Evolutionary conservation across 305 asterid species (phyloP).

Genomic region (Solanum chacoense): DNA sequence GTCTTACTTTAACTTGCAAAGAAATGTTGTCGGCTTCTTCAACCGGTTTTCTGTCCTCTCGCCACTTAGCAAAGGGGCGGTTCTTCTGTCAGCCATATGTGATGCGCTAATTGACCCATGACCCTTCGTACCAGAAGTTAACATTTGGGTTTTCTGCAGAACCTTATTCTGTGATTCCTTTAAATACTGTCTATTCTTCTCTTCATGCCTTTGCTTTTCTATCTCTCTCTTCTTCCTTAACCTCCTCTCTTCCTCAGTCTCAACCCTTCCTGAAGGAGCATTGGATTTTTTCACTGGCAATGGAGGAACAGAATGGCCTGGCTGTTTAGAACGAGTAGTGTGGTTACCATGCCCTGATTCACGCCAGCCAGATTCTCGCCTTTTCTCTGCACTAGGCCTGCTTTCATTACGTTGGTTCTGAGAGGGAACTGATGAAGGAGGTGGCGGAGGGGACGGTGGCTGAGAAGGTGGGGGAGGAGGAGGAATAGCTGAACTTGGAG

Average conservation of each 20-base stretch:
- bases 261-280: constrained; percentile 28
- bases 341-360: constrained; percentile 22
- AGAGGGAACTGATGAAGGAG: constrained; percentile 8
- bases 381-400: not conserved
- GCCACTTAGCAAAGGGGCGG: constrained; percentile 64
- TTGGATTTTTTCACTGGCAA: constrained; percentile 34
- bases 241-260: constrained; percentile 94
- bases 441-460: constrained; percentile 57
- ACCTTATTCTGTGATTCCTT: constrained; percentile 79
- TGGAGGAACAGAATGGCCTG: constrained; percentile 43
- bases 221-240: constrained; percentile 74
- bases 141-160: constrained; percentile 69
- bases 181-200: constrained; percentile 63
- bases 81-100: constrained; percentile 62
- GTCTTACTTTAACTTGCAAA: constrained; percentile 97
- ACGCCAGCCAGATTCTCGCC: constrained; percentile 19
- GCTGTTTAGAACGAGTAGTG: constrained; percentile 30
- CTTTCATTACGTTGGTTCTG: constrained; percentile 3
- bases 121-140: constrained; percentile 66
- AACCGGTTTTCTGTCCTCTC: constrained; percentile 86
- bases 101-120: constrained; percentile 83
- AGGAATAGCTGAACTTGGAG: constrained; percentile 24
- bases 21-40: constrained; percentile 95
- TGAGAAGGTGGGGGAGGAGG: constrained; percentile 38
- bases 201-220: constrained; percentile 81